Percentiles rank a stretch among this genome's conserved stretches.
These are phyloP conservation scores for Scheffersomyces parashehatae DNA, from an alignment of 1,139 yeast genomes.

Conservation along the genomic window DNA sequence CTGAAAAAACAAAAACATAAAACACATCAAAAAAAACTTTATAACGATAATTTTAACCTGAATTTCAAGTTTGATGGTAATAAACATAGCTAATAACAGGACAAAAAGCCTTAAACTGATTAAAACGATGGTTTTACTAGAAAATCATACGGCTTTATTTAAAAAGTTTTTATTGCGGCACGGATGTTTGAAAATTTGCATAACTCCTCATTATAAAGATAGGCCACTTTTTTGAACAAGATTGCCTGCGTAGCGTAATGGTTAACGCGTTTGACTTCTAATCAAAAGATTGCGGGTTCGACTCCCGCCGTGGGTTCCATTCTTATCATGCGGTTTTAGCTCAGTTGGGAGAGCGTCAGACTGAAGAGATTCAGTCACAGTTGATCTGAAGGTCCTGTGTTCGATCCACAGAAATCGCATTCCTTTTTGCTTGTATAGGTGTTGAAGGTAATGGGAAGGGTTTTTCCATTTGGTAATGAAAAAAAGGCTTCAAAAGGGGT, in stretches of 20 bases:
- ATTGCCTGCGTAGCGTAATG: conserved; percentile 14
- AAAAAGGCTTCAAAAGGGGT: too few species aligned
- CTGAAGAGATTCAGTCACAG: conserved; percentile 57
- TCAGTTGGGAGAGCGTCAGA: conserved; percentile 93
- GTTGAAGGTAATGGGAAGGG: neutral
- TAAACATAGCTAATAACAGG: too few species aligned
- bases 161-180: neutral
- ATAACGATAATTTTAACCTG: too few species aligned
- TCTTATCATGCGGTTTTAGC: conserved; percentile 48
- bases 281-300: conserved; percentile 16
- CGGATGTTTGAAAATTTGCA: neutral
- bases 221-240: neutral
- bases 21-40: too few species aligned
- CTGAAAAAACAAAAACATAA: too few species aligned
- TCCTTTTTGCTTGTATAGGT: conserved; percentile 6
- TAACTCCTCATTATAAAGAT: neutral
- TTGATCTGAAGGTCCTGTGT: conserved; percentile 58
- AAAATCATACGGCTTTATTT: too few species aligned
- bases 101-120: too few species aligned
- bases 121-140: too few species aligned
- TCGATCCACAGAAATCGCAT: conserved; percentile 47
- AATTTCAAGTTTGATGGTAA: too few species aligned
- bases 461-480: too few species aligned
- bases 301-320: conserved; percentile 15
- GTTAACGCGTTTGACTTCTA: conserved; percentile 16